Evolutionary conservation across 306 rosid genomes (phyloP).

Genomic region (apple (Malus domestica)): ASM211411v1 NC_041791.1:12436001-12436500

Average conservation of each 20-base stretch:
- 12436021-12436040: not conserved
- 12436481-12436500: too few species aligned
- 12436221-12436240: not conserved
- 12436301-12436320: constrained; percentile 20
- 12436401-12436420: not conserved
- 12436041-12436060: too few species aligned
- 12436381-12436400: constrained; percentile 36
- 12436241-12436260: not conserved
- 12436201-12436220: constrained; percentile 20
- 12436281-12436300: constrained; percentile 25
- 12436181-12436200: not conserved
- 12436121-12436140: not conserved
- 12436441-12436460: too few species aligned
- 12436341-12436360: constrained; percentile 30
- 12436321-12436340: constrained; percentile 22
- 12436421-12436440: too few species aligned
- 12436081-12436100: not conserved
- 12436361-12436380: constrained; percentile 42
- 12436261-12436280: not conserved
- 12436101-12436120: not conserved
- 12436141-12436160: not conserved
- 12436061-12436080: too few species aligned
- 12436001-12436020: not conserved
- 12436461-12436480: not conserved
- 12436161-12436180: not conserved